These are phyloP conservation scores for Laburnicola sp. DNA, from an alignment of 2,329 filamentous ascomycete species.

Conservation along the genomic window DNA sequence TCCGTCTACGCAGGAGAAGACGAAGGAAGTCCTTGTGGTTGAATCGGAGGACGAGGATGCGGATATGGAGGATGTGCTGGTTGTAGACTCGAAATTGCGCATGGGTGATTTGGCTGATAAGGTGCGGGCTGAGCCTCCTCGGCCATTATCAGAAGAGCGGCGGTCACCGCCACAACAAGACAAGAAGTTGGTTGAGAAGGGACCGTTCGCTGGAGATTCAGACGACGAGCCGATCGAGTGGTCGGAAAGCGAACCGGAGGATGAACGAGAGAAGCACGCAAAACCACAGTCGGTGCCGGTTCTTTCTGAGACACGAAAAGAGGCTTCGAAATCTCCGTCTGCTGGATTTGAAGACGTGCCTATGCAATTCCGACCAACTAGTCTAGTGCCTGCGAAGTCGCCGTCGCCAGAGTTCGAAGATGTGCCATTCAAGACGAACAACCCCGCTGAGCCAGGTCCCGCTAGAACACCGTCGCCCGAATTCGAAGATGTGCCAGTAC, in stretches of 20 bases:
- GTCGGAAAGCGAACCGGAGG: conserved; percentile 56
- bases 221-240: conserved; percentile 53
- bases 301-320: conserved; percentile 35
- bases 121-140: conserved; percentile 48
- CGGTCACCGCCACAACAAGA: conserved; percentile 26
- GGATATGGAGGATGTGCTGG: conserved; percentile 40
- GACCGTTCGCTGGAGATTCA: conserved; percentile 33
- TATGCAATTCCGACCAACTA: conserved; percentile 17
- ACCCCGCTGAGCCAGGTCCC: conserved; percentile 14
- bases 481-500: conserved; percentile 54
- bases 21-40: conserved; percentile 62
- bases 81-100: conserved; percentile 34
- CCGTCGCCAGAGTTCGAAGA: conserved; percentile 56
- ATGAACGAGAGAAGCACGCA: conserved; percentile 15
- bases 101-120: conserved; percentile 53
- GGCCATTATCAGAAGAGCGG: conserved; percentile 24
- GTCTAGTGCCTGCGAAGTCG: conserved; percentile 38
- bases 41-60: conserved; percentile 60
- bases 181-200: conserved; percentile 19
- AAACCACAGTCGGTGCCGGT: background rate
- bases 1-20: conserved; percentile 48
- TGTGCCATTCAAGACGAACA: conserved; percentile 35
- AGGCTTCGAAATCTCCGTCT: conserved; percentile 47
- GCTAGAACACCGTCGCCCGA: conserved; percentile 52
- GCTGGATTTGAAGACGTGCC: conserved; percentile 57